A percentile compares a stretch with the other conserved stretches of the same genome.
Conservation (phyloP, 2,329 filamentous ascomycete genomes). For the Aspergillus transmontanensis region DNA sequence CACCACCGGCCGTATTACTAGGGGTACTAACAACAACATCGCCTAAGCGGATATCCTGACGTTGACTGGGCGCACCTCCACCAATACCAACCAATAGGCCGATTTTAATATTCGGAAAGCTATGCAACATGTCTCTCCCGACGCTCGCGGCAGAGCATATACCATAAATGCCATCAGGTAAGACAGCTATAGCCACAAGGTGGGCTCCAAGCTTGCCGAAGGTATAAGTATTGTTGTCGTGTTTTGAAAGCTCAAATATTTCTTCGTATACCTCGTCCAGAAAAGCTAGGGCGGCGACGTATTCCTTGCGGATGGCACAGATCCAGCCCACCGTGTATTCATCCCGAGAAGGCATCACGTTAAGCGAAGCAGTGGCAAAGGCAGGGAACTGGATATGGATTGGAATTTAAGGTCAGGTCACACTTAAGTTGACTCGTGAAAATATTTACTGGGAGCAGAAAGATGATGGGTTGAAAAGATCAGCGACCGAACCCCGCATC, state of each 20-base stretch:
- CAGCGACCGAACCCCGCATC: background rate
- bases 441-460: background rate
- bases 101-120: background rate
- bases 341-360: background rate
- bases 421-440: background rate
- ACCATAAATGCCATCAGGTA: background rate
- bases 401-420: background rate
- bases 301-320: background rate
- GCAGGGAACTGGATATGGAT: background rate
- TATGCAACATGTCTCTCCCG: background rate
- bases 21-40: slow-evolving; percentile 1
- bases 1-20: slow-evolving; percentile 4
- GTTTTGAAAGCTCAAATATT: background rate
- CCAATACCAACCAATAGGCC: background rate
- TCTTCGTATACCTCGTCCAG: background rate
- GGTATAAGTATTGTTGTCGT: background rate
- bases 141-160: background rate
- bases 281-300: background rate
- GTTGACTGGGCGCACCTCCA: background rate
- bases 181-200: background rate
- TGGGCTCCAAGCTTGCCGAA: background rate
- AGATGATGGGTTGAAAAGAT: background rate
- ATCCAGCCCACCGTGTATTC: background rate
- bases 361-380: background rate
- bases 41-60: background rate